Conservation (phyloP, 805 yeast species). For the Zygotorulaspora florentina region DNA sequence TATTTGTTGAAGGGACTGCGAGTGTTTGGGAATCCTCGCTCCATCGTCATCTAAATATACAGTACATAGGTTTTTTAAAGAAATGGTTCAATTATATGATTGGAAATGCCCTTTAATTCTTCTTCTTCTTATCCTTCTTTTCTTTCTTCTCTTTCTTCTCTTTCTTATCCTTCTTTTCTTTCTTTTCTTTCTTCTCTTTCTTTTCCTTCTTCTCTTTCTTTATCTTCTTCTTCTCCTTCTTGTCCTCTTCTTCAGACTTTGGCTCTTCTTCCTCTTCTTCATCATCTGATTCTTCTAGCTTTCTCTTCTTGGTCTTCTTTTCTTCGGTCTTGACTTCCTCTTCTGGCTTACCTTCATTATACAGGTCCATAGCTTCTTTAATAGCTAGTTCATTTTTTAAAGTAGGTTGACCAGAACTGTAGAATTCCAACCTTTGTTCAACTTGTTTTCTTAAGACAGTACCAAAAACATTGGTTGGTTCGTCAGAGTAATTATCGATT, state of each 20-base stretch:
- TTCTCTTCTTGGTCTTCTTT: slow-evolving; percentile 24
- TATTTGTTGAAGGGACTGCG: slow-evolving; percentile 4
- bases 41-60: slow-evolving; percentile 27
- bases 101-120: slow-evolving; percentile 7
- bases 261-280: slow-evolving; percentile 44
- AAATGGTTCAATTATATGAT: slow-evolving; percentile 5
- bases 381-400: slow-evolving; percentile 95
- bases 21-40: slow-evolving; percentile 7
- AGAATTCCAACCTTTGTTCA: slow-evolving; percentile 93
- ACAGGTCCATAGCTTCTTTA: slow-evolving; percentile 78
- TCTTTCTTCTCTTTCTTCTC: slow-evolving; percentile 35
- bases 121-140: slow-evolving; percentile 28
- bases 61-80: slow-evolving; percentile 22
- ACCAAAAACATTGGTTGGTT: slow-evolving; percentile 88
- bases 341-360: slow-evolving; percentile 45
- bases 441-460: slow-evolving; percentile 90
- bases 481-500: slow-evolving; percentile 95
- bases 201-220: slow-evolving; percentile 50
- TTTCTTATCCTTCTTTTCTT: slow-evolving; percentile 24
- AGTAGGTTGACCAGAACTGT: slow-evolving; percentile 95
- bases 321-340: slow-evolving; percentile 36
- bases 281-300: slow-evolving; percentile 28
- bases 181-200: slow-evolving; percentile 42
- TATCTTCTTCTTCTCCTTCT: slow-evolving; percentile 49
- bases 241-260: slow-evolving; percentile 46